phyloP scores from a whole-genome alignment of 306 rosid genomes.

The Inga leiocalycina region DNA sequence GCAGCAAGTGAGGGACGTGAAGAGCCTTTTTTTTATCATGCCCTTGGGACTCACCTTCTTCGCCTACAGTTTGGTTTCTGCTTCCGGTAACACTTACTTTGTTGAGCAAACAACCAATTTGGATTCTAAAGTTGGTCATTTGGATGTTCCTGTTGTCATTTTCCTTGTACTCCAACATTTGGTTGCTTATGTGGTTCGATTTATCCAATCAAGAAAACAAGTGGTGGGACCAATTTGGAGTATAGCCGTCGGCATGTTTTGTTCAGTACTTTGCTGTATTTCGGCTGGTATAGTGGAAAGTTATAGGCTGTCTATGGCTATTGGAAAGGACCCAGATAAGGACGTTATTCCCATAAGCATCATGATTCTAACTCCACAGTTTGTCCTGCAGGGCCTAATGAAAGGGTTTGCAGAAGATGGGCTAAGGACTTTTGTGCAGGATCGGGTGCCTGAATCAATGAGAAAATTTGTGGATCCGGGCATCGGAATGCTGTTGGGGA shows the following conservation, averaged over 20 bases:
- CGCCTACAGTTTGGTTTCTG: not conserved
- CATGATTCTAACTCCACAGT: constrained; percentile 9
- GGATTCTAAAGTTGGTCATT: not conserved
- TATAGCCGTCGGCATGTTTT: not conserved
- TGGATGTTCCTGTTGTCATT: not conserved
- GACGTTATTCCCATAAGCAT: not conserved
- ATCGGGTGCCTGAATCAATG: not conserved
- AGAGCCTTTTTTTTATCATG: not conserved
- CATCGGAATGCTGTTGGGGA: not conserved
- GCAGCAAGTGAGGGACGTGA: constrained; percentile 17
- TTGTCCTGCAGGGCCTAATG: not conserved
- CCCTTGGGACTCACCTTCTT: not conserved
- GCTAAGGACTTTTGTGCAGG: not conserved
- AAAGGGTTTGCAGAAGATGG: constrained; percentile 7
- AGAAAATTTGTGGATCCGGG: not conserved
- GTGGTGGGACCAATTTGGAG: not conserved
- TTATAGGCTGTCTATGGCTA: not conserved
- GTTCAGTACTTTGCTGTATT: constrained; percentile 10
- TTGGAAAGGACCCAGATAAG: not conserved
- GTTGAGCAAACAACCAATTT: not conserved
- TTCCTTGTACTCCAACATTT: not conserved
- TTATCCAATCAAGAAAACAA: not conserved
- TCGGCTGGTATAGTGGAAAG: constrained; percentile 16
- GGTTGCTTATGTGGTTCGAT: not conserved
- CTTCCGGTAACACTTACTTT: constrained; percentile 1